Base-by-base conservation (phyloP, 768 basidiomycete genomes). In the Fistulinella prunicolor region DNA sequence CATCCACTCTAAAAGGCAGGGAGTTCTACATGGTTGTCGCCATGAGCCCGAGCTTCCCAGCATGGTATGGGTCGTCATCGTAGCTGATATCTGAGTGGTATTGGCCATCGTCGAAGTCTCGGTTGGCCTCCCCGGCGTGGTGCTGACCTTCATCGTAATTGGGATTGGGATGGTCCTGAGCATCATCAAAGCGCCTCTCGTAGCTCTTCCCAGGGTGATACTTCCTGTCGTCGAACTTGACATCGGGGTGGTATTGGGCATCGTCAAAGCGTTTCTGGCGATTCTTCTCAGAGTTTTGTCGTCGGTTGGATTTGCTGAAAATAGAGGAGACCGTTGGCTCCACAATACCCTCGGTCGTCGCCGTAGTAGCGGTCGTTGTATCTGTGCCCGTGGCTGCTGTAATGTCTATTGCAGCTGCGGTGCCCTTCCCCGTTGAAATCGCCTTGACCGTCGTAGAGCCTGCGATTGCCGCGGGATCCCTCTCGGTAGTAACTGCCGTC, bases 251-350 rank as follows among this genome's bases (percentile, higher is more conserved):
- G 28, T 34, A 34, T 34, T 34, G 8, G 5, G 6, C 32, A 34
- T 34, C 32, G 4, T 62, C 60, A n/a, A 21, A 38, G 19, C 50
- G 55, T 30, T 46, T n/a, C n/a, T n/a, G n/a, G n/a, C n/a, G n/a
- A n/a, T n/a, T n/a, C n/a, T n/a, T n/a, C n/a, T n/a, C n/a, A n/a
- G n/a, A n/a, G n/a, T n/a, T n/a, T n/a, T n/a, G n/a, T n/a, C n/a
- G n/a, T n/a, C n/a, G n/a, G n/a, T n/a, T n/a, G n/a, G n/a, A n/a
- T n/a, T n/a, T n/a, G n/a, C n/a, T n/a, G n/a, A n/a, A n/a, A n/a
- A n/a, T n/a, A n/a, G n/a, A n/a, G n/a, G n/a, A n/a, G n/a, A n/a
- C n/a, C n/a, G n/a, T n/a, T n/a, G n/a, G n/a, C n/a, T n/a, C n/a
- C n/a, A n/a, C n/a, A n/a, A n/a, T n/a, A n/a, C n/a, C n/a, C n/a